Percentiles rank a stretch among this genome's conserved stretches.
Evolutionary conservation across 768 basidiomycete species (phyloP).

Genomic region (Podaxis pistillaris): DNA sequence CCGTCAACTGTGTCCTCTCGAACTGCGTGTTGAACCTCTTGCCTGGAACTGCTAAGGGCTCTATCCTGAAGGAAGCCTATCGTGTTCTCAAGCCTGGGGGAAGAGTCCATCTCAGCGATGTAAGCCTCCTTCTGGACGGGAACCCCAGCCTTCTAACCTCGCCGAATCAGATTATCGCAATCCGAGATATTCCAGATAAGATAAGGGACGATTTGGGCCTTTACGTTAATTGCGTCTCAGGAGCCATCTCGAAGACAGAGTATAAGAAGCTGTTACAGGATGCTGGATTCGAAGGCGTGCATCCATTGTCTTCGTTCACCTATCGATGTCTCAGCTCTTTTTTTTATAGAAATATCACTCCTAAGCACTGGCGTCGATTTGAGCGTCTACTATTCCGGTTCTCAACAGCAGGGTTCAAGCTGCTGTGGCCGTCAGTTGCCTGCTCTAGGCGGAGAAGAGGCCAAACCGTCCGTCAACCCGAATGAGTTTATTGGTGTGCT

Average conservation of each 20-base stretch:
- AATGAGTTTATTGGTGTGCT: conserved; percentile 45
- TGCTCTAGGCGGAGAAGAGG: conserved; percentile 18
- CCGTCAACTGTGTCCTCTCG: conserved; percentile 55
- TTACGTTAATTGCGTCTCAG: conserved; percentile 46
- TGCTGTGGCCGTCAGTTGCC: neutral
- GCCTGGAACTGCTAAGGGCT: conserved; percentile 37
- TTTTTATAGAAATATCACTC: conserved; percentile 36
- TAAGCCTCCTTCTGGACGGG: conserved; percentile 22
- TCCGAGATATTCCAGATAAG: conserved; percentile 37
- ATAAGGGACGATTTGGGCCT: conserved; percentile 39
- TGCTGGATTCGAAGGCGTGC: conserved; percentile 43
- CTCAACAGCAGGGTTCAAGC: neutral
- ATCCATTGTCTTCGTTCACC: neutral
- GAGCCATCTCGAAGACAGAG: conserved; percentile 38
- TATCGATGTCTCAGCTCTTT: neutral
- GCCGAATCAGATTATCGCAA: conserved; percentile 42
- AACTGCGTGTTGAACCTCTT: conserved; percentile 58
- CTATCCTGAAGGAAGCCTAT: conserved; percentile 43
- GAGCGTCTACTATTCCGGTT: conserved; percentile 29
- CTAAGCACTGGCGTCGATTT: conserved; percentile 41
- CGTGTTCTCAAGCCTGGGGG: conserved; percentile 58
- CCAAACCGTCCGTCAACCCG: conserved; percentile 27
- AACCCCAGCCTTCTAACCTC: neutral
- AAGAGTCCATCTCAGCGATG: conserved; percentile 50
- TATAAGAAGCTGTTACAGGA: conserved; percentile 35